These are phyloP conservation scores for Botryotinia globosa DNA, from an alignment of 2,329 filamentous ascomycete species.

Conservation along the genomic window DNA sequence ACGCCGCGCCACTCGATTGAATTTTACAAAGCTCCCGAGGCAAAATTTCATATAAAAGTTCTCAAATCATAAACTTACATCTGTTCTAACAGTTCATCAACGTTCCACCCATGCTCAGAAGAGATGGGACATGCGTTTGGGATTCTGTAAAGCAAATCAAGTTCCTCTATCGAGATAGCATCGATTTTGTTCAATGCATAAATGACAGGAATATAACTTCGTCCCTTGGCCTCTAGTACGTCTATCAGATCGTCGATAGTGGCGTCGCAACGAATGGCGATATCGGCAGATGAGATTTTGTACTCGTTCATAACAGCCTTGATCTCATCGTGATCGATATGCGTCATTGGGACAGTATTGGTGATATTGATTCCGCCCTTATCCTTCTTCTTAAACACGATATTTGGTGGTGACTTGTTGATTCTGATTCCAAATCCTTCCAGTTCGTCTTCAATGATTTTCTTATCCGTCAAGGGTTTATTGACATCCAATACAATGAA, in stretches of 20 bases:
- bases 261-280: conserved; percentile 95
- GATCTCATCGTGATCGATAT: conserved; percentile 96
- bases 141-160: conserved; percentile 93
- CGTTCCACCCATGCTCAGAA: conserved; percentile 95
- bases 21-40: neutral
- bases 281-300: conserved; percentile 92
- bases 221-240: conserved; percentile 86
- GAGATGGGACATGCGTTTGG: conserved; percentile 97
- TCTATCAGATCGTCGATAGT: conserved; percentile 98
- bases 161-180: conserved; percentile 93
- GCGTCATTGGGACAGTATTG: conserved; percentile 85
- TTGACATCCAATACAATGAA: conserved; percentile 99
- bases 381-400: conserved; percentile 99
- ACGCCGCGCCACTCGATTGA: neutral
- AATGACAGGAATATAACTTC: conserved; percentile 97
- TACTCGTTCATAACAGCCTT: conserved; percentile 98
- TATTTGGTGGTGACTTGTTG: conserved; percentile 96
- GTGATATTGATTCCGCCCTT: conserved; percentile 96
- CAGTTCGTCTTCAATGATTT: conserved; percentile 89
- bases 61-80: conserved; percentile 57
- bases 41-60: conserved; percentile 1
- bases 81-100: conserved; percentile 92
- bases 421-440: conserved; percentile 97
- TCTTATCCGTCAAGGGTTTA: conserved; percentile 95
- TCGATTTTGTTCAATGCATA: conserved; percentile 99